Conservation (phyloP, 2,329 filamentous ascomycete species). For the Volutella citrinella region DNA sequence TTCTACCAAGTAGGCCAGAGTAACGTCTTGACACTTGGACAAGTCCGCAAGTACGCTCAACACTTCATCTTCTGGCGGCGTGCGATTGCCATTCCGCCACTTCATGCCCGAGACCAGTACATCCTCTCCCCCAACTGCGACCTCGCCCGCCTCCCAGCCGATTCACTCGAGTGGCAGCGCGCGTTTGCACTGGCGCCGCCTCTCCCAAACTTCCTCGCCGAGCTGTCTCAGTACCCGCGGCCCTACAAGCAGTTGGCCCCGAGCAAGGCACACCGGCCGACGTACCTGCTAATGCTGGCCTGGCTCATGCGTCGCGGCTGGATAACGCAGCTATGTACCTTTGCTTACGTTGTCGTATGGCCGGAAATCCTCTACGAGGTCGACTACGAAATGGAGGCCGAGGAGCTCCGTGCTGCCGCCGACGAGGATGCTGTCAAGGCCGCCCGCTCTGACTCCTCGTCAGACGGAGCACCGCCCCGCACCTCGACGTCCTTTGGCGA, state of each 20-base stretch:
- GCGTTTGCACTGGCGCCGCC: slow-evolving; percentile 81
- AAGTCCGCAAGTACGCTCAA: slow-evolving; percentile 83
- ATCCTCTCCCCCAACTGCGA: slow-evolving; percentile 90
- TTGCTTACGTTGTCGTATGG: slow-evolving; percentile 82
- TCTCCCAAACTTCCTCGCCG: slow-evolving; percentile 81
- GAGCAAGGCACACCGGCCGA: slow-evolving; percentile 79
- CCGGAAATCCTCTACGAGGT: slow-evolving; percentile 81
- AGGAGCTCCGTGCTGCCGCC: slow-evolving; percentile 51
- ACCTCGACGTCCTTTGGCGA: slow-evolving; percentile 26
- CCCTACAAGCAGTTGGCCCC: slow-evolving; percentile 83
- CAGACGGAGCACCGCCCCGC: slow-evolving; percentile 19
- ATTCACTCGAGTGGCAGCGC: slow-evolving; percentile 68
- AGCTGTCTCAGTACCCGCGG: slow-evolving; percentile 75
- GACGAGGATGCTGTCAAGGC: slow-evolving; percentile 12
- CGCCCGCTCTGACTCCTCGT: slow-evolving; percentile 11
- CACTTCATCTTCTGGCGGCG: slow-evolving; percentile 97
- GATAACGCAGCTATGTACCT: slow-evolving; percentile 90
- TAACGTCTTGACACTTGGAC: slow-evolving; percentile 70
- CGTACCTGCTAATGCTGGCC: slow-evolving; percentile 86
- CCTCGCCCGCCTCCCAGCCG: slow-evolving; percentile 65
- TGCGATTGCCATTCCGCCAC: slow-evolving; percentile 84
- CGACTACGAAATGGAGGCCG: slow-evolving; percentile 65
- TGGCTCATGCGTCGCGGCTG: slow-evolving; percentile 92
- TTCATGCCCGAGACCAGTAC: slow-evolving; percentile 87
- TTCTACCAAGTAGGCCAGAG: slow-evolving; percentile 69